Evolutionary conservation across 2,329 filamentous ascomycete species (phyloP), one percentile per base, ranked within the genome.

Genomic region (Onygenales sp.): DNA sequence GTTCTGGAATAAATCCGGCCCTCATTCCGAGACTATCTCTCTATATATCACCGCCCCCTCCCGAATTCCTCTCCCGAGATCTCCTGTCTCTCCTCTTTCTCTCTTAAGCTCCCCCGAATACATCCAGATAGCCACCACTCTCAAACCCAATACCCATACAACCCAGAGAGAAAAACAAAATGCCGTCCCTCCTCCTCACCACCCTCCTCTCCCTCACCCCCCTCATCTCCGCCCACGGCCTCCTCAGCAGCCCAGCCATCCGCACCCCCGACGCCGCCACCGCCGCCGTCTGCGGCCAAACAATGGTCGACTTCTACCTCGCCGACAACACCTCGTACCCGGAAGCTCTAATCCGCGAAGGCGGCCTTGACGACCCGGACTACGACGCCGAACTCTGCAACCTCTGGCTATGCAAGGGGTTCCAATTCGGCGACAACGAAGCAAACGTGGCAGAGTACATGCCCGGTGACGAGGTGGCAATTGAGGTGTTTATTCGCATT

Each of bases 361-460:
- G 33, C 31, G 45, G 45, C 14, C 27, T 33, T 6, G 48, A 50
- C 38, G 33, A 27, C 21, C 21, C 11, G 0, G 78, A 79, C 68
- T 78, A 75, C 67, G 68, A 77, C 52, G 69, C 70, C 45, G 63
- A 65, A 1, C 63, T 66, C 39, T 81, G 78, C 65, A 68, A 78
- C 60, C 69, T 79, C 61, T 79, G 73, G 72, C 72, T 78, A 47
- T 81, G 78, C 77, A 80, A 81, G 69, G 80, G 80, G 56, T 77
- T 76, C 68, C 75, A 81, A 62, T 80, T 75, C 66, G 72, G 61
- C 45, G 80, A 83, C 69, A 79, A 79, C 69, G 75, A 66, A 57
- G 72, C 66, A 58, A 78, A 78, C 59, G 70, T 82, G 48, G 72
- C 78, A 58, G 70, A 65, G 43, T 82, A 75, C 71, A 75, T 60